Evolutionary conservation across 371 early-diverging fungal genomes (phyloP), one percentile per base, ranked within the genome.

Genomic region (Syncephalastrum contaminatum): DNA sequence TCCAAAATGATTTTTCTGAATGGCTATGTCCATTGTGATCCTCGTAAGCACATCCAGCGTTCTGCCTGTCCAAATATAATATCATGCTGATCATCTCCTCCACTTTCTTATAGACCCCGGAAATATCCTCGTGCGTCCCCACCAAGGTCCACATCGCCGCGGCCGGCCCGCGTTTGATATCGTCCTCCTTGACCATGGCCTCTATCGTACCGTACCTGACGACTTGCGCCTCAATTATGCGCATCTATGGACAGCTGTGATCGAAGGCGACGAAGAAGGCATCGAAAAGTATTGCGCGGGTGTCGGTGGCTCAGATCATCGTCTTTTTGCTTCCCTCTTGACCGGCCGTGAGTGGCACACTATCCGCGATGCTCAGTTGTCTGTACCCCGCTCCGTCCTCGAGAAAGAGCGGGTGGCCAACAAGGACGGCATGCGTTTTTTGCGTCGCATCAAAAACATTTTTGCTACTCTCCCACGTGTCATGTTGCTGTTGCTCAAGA

Each of bases 1-100:
- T 84, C 88, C 13, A 86, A 94, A 58, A 97, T 97, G 97, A 94
- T 94, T n/a, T 96, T 89, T 64, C 66, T 85, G 21, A 85, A 93
- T 51, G 95, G 92, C 69, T 78, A 69, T 56, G 81, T 89, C 7
- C 91, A 90, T 68, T 91, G 92, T 53, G 91, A 90, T 71, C 89
- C 89, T 47, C 92, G 83, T 71, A 70, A 66, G 76, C 59, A 13
- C 36, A 52, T 6, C 24, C 4, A 7, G 36, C 25, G 50, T n/a
- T 3, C 14, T 44, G 7, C 16, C 25, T 24, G 30, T 1, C 1
- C 47, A 47, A 14, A 24, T 36, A 8, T 44, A 30, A 10, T 10
- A 10, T 30, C 36, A 12, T 30, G 36, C 12, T 30, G 5, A 10
- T 7, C 36, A 19, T 47, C 6, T 39, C 40, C 8, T 43, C n/a